Evolutionary conservation across 805 yeast species (phyloP).

Genomic region (Sugiyamaella qingdaonensis): DNA sequence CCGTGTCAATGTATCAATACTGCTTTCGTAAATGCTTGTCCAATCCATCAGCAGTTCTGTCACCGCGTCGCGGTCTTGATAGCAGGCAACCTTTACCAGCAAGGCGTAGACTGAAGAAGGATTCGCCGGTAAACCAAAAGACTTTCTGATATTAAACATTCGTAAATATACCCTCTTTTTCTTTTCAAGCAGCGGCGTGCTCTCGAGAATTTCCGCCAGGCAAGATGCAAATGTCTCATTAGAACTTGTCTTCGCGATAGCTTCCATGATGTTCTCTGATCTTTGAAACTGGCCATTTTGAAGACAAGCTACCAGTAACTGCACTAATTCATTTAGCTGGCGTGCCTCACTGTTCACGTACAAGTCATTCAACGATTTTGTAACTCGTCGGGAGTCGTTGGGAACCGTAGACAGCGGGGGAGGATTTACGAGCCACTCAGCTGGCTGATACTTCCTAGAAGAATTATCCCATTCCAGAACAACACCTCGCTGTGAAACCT

Average conservation of each 20-base stretch:
- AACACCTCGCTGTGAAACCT: background rate
- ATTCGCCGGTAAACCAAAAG: background rate
- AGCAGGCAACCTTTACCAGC: background rate
- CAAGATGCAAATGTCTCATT: background rate
- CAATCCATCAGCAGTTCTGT: background rate
- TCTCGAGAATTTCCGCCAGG: background rate
- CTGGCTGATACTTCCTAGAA: background rate
- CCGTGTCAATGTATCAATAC: background rate
- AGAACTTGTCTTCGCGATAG: background rate
- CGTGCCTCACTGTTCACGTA: background rate
- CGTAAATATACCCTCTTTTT: background rate
- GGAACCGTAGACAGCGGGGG: background rate
- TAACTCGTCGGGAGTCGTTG: background rate
- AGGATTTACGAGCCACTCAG: background rate
- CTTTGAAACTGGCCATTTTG: background rate
- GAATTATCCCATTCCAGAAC: background rate
- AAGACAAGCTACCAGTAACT: background rate
- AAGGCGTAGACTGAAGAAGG: background rate
- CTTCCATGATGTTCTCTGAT: background rate
- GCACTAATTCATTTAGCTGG: background rate
- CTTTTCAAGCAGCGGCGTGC: background rate
- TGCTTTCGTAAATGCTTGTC: background rate
- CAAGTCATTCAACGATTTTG: background rate
- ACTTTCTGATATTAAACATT: background rate
- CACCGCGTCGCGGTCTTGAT: background rate